Percentiles rank a stretch among this genome's conserved stretches.
These are phyloP conservation scores for Rosa rugosa DNA, from an alignment of 306 rosid genomes.

Conservation along the genomic window DNA sequence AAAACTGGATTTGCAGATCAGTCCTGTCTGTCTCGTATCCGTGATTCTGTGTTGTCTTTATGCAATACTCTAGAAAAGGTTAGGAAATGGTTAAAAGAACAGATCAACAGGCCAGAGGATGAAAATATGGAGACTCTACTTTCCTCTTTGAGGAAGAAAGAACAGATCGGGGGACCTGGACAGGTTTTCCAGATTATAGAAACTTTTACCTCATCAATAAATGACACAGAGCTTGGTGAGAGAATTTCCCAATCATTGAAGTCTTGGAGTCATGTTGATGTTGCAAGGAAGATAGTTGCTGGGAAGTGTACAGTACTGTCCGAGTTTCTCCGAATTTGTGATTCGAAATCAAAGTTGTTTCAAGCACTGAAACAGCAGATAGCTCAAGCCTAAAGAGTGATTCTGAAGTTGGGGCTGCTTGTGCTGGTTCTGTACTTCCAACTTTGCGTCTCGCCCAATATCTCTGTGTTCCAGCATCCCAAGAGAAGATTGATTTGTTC, in stretches of 20 bases:
- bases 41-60: conserved; percentile 56
- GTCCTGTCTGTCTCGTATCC: conserved; percentile 39
- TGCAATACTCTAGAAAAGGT: conserved; percentile 55
- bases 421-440: conserved; percentile 14
- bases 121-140: conserved; percentile 56
- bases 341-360: conserved; percentile 54
- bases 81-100: conserved; percentile 57
- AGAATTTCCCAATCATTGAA: conserved; percentile 55
- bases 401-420: neutral
- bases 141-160: conserved; percentile 40
- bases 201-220: conserved; percentile 42
- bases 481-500: neutral
- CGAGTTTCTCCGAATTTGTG: conserved; percentile 65
- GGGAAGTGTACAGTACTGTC: conserved; percentile 58
- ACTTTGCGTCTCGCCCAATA: neutral
- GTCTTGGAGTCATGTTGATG: conserved; percentile 75
- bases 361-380: conserved; percentile 64
- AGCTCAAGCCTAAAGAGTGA: conserved; percentile 54
- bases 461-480: neutral
- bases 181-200: conserved; percentile 53
- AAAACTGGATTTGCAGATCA: conserved; percentile 61
- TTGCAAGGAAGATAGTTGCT: conserved; percentile 62
- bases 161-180: conserved; percentile 70
- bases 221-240: conserved; percentile 56
- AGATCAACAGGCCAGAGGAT: conserved; percentile 56